These are phyloP conservation scores for Neurospora sp. DNA, from an alignment of 2,329 filamentous ascomycete genomes.

Conservation along the genomic window DNA sequence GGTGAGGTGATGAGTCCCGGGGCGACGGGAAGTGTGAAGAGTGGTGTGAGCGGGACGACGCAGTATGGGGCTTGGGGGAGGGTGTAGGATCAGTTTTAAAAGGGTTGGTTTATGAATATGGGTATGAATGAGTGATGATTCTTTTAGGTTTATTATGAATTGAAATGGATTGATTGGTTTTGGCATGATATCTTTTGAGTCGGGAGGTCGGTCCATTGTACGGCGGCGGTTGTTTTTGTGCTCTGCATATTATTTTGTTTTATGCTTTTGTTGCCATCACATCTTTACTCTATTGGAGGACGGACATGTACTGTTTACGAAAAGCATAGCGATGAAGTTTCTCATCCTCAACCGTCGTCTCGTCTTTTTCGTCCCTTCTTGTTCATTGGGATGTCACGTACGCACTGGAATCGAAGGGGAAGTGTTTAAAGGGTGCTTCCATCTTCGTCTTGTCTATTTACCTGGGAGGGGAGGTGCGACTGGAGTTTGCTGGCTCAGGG, in stretches of 20 bases:
- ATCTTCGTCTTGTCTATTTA: too few relatives aligned
- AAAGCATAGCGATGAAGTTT: background rate
- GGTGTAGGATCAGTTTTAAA: background rate
- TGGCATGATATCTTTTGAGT: background rate
- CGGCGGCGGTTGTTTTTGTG: background rate
- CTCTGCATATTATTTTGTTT: background rate
- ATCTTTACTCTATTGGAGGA: background rate
- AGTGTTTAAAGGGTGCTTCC: too few relatives aligned
- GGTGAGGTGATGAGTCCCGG: background rate
- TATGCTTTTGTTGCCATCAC: background rate
- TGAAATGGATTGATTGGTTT: background rate
- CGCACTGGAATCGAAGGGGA: too few relatives aligned
- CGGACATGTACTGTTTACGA: background rate
- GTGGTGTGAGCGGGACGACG: background rate
- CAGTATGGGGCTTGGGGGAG: background rate
- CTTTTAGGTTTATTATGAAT: background rate
- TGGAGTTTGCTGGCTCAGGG: too few relatives aligned
- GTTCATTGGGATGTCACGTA: background rate
- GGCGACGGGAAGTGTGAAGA: background rate
- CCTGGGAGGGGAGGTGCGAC: too few relatives aligned
- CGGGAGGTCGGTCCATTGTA: background rate
- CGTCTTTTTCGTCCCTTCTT: background rate
- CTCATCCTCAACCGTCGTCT: background rate
- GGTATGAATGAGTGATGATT: background rate
- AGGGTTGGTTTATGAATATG: background rate